Percentiles rank a stretch among this genome's conserved stretches.
Evolutionary conservation across 176 grass and related monocot species (phyloP).

Genomic region (Coix lacrymajobi): DNA sequence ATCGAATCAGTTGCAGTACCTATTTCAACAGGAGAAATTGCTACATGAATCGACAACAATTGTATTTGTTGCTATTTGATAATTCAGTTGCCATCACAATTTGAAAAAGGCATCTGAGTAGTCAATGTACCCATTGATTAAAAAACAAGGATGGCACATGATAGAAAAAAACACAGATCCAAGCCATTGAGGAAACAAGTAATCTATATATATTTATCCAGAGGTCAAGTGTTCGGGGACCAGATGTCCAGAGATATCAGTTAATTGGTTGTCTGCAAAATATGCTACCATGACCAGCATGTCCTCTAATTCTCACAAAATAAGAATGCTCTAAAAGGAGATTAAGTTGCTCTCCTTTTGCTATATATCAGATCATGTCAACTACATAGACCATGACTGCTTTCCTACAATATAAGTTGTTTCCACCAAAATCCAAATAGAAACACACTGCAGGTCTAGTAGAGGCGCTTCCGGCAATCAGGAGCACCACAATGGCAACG

Average conservation of each 20-base stretch:
- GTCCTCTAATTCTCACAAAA: not conserved
- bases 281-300: conserved; percentile 17
- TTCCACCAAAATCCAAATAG: conserved; percentile 2
- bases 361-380: conserved; percentile 19
- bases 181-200: not conserved
- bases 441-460: conserved; percentile 30
- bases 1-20: not conserved
- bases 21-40: not conserved
- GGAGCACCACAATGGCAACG: conserved; percentile 58
- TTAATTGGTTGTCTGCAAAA: conserved; percentile 18
- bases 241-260: not conserved
- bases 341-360: not conserved
- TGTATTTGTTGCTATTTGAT: not conserved
- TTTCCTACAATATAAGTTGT: not conserved
- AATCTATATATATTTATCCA: not conserved
- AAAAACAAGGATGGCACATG: not conserved
- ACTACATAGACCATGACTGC: not conserved
- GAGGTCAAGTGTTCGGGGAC: not conserved
- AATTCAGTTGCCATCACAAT: not conserved
- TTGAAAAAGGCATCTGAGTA: not conserved
- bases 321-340: not conserved
- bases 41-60: not conserved
- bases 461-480: conserved; percentile 59
- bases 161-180: not conserved
- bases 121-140: not conserved